A percentile compares a stretch with the other conserved stretches of the same genome.
These are phyloP conservation scores for Boechera divaricarpa DNA, from an alignment of 345 rosid species.

Conservation along the genomic window DNA sequence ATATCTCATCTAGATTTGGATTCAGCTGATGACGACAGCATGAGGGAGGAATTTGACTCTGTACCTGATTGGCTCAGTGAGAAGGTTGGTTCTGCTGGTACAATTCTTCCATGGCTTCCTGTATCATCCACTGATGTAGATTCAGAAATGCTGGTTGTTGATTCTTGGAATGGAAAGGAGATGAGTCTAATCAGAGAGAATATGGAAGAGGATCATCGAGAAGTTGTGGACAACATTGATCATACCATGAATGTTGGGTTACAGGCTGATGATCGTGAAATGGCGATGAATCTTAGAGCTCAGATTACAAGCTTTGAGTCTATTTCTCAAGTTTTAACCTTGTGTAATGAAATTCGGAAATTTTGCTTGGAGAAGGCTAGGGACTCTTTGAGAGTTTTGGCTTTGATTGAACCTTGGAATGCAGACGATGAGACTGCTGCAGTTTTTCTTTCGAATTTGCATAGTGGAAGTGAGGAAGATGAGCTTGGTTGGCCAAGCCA, in stretches of 20 bases:
- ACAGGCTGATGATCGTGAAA: constrained; percentile 48
- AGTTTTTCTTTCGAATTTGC: constrained; percentile 57
- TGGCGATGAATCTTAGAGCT: constrained; percentile 50
- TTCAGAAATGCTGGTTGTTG: constrained; percentile 42
- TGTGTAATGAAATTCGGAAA: constrained; percentile 56
- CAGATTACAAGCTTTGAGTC: constrained; percentile 55
- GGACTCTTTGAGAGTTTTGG: constrained; percentile 53
- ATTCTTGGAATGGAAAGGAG: constrained; percentile 43
- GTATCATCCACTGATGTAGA: constrained; percentile 46
- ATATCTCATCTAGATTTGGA: constrained; percentile 52
- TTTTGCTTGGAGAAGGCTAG: constrained; percentile 55
- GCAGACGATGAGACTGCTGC: constrained; percentile 72
- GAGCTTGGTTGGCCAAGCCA: constrained; percentile 74
- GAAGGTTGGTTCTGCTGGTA: constrained; percentile 31
- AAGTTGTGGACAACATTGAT: constrained; percentile 43
- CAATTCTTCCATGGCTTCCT: constrained; percentile 74
- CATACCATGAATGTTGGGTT: constrained; percentile 37
- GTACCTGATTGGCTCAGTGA: constrained; percentile 65
- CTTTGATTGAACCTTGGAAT: constrained; percentile 75
- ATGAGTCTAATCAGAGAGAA: constrained; percentile 47
- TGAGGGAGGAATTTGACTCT: constrained; percentile 51
- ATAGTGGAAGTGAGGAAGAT: constrained; percentile 48
- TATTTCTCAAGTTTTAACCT: constrained; percentile 46
- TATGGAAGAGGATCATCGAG: constrained; percentile 39
- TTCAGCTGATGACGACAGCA: constrained; percentile 44